phyloP scores from a whole-genome alignment of 495 filamentous ascomycete genomes.

The Trichoderma parareesei region DNA sequence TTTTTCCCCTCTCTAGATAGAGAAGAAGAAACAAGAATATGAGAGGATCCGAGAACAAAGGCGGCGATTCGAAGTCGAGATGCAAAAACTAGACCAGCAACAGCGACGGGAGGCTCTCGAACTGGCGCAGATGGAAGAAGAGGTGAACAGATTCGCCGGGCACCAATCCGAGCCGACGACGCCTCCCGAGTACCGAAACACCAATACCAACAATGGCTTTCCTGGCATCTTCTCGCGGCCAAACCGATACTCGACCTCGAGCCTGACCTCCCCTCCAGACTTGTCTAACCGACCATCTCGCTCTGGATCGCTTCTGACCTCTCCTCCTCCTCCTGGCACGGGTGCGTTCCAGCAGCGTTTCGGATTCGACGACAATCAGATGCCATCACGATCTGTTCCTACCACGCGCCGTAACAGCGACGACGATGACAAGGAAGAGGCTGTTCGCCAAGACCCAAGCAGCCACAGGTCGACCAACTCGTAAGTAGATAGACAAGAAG shows the following conservation, averaged over 20 bases:
- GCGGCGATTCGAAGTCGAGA: conserved; percentile 75
- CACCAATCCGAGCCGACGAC: conserved; percentile 91
- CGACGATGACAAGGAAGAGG: conserved; percentile 64
- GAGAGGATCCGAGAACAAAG: conserved; percentile 80
- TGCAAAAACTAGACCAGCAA: conserved; percentile 76
- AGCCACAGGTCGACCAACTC: conserved; percentile 57
- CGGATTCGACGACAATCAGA: conserved; percentile 42
- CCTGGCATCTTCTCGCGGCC: conserved; percentile 66
- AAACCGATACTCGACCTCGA: conserved; percentile 76
- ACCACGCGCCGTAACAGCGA: conserved; percentile 77
- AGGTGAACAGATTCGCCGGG: conserved; percentile 53
- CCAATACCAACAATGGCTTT: conserved; percentile 45
- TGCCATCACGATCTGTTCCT: conserved; percentile 77
- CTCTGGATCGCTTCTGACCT: conserved; percentile 62
- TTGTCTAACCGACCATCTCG: conserved; percentile 65
- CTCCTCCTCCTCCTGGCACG: conserved; percentile 43
- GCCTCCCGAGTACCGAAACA: conserved; percentile 85
- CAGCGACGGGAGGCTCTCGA: conserved; percentile 72
- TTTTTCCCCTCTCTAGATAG: conserved; percentile 51
- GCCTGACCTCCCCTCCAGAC: conserved; percentile 70
- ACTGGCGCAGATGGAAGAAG: conserved; percentile 71
- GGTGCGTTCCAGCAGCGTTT: conserved; percentile 40
- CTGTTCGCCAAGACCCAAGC: conserved; percentile 54
- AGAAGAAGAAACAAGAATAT: conserved; percentile 84
- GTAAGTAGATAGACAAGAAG: conserved; percentile 42